Evolutionary conservation across 768 basidiomycete genomes (phyloP).

Genomic region (Leucocoprinus sp.): DNA sequence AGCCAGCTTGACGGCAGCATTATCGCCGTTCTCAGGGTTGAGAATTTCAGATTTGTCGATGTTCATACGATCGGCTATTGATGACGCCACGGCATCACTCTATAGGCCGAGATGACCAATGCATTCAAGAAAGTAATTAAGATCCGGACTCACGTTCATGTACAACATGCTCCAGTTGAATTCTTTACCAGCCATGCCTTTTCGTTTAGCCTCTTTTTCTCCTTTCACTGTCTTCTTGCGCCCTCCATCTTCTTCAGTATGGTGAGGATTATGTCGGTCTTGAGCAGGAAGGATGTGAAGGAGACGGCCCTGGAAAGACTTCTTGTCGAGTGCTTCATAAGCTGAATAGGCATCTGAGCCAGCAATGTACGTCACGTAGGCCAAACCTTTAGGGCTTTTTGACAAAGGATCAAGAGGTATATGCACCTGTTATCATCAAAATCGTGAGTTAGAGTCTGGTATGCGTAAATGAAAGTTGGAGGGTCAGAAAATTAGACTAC

Average conservation of each 20-base stretch:
- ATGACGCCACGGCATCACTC: conserved; percentile 91
- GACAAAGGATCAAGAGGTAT: conserved; percentile 38
- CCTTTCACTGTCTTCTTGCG: conserved; percentile 49
- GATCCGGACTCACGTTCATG: conserved; percentile 86
- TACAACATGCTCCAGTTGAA: conserved; percentile 94
- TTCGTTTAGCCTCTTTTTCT: conserved; percentile 55
- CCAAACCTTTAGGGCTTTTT: conserved; percentile 42
- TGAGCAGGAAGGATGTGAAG: conserved; percentile 86
- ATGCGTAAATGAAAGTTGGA: background rate
- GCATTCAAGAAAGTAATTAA: conserved; percentile 5
- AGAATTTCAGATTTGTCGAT: conserved; percentile 84
- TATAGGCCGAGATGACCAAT: conserved; percentile 23
- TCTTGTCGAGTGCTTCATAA: conserved; percentile 70
- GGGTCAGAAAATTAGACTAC: conserved; percentile 13
- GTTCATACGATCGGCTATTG: conserved; percentile 82
- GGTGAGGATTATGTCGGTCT: conserved; percentile 45
- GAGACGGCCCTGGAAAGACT: conserved; percentile 84
- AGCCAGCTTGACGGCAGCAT: conserved; percentile 89
- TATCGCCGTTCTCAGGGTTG: conserved; percentile 66
- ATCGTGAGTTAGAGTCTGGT: background rate
- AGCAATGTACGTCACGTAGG: conserved; percentile 39
- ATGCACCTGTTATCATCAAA: conserved; percentile 30
- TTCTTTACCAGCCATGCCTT: conserved; percentile 61
- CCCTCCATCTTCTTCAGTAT: conserved; percentile 34
- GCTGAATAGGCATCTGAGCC: conserved; percentile 49